Percentiles rank a stretch among this genome's conserved stretches.
Evolutionary conservation across 139 green algal species (phyloP).

Genomic region (Chlorella ohadii): DNA sequence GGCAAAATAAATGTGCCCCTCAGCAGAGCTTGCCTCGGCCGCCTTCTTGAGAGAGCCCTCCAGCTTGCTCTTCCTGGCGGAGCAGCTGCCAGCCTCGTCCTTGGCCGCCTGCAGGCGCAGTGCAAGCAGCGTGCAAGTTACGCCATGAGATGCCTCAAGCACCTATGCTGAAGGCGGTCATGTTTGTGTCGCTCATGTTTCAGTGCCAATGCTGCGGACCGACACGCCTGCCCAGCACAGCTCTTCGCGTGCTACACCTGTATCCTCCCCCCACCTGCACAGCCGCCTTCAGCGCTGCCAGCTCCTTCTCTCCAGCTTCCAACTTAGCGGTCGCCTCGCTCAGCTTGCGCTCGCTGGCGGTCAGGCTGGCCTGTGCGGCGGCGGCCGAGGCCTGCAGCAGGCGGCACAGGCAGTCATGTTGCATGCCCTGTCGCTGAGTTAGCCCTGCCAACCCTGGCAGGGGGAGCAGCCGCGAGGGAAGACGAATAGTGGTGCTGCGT

Average conservation of each 20-base stretch:
- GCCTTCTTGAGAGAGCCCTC: not conserved
- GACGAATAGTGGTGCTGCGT: too few relatives aligned
- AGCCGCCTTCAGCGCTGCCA: not conserved
- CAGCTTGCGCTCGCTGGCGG: conserved; percentile 2
- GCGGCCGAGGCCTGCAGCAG: not conserved
- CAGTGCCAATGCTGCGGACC: too few relatives aligned
- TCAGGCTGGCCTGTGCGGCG: conserved; percentile 14
- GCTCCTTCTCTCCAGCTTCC: not conserved
- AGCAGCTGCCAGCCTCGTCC: not conserved
- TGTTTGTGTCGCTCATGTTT: too few relatives aligned
- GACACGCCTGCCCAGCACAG: not conserved
- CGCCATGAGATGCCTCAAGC: too few relatives aligned
- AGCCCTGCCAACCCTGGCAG: too few relatives aligned
- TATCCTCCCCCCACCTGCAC: not conserved
- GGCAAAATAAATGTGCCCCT: too few relatives aligned
- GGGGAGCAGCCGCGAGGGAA: too few relatives aligned
- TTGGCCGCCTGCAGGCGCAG: not conserved
- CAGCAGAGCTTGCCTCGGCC: not conserved
- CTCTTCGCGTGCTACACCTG: not conserved
- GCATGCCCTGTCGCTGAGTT: too few relatives aligned
- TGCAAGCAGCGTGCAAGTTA: too few relatives aligned
- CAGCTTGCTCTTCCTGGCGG: too few relatives aligned
- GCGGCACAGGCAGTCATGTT: too few relatives aligned
- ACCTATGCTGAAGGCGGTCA: too few relatives aligned
- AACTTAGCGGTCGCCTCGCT: not conserved